Base-by-base conservation (phyloP, 164 flowering plant genomes). In the Aristolochia californica region DNA sequence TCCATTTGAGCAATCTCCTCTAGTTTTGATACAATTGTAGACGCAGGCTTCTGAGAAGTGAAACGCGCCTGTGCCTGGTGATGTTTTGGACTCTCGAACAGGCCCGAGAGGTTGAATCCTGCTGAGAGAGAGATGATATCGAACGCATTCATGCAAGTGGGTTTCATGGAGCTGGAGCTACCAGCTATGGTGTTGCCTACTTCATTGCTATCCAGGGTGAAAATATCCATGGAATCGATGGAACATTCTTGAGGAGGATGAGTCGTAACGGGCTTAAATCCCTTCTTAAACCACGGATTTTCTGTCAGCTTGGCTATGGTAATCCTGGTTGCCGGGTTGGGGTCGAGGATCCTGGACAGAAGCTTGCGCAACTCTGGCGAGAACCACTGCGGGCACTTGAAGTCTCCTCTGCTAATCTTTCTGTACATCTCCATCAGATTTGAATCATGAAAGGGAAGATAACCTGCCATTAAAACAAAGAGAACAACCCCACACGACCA, bases 401-500 rank as follows among this genome's bases (percentile, higher is more conserved):
- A 76, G 12, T 73, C 73, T 10, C 65, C 77, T 24, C 40, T 66
- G 48, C 62, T 63, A 2, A 73, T 71, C 69, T 71, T 76, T 54
- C 67, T 68, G 34, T 76, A 73, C 75, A 73, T 65, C 59, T 76
- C 77, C 75, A 73, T 70, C 38, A 76, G 61, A 53, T 66, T 73
- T 1, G 65, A n/a, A 53, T 73, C 66, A 5, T 70, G 77, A 16
- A 76, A 73, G 8, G 80, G 77, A 11, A 73, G 74, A 62, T 65
- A 73, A 18, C 80, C 80, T 9, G 76, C 68, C 25, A 74, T 5
- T 7, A 74, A 63, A 53, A 74, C 78, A 25, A 62, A 74, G 24
- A 68, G 63, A 38, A 74, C 55, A 14, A 74, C 78, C 48, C 75
- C 78, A 68, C 78, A 74, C 14, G 75, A 74, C 78, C 78, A 74